Conservation (phyloP, 2,329 filamentous ascomycete species). For the Fusarium annulatum region DNA sequence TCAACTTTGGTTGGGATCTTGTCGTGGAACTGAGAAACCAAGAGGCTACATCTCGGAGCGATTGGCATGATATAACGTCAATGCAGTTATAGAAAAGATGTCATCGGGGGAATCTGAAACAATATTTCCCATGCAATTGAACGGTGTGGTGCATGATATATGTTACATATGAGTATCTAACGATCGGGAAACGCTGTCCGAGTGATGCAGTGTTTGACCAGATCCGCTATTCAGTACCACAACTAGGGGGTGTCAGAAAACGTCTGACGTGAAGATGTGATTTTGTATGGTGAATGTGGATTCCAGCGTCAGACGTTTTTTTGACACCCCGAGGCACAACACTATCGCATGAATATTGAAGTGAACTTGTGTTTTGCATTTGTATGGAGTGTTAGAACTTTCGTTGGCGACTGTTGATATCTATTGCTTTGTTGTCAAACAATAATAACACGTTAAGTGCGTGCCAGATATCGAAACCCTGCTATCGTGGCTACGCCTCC, state of each 20-base stretch:
- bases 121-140: background rate
- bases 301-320: too few relatives aligned
- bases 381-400: background rate
- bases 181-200: background rate
- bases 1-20: conserved; percentile 7
- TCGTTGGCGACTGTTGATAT: background rate
- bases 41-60: background rate
- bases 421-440: background rate
- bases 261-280: too few relatives aligned
- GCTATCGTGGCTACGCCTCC: background rate
- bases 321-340: too few relatives aligned
- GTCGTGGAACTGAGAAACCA: background rate
- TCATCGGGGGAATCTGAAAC: background rate
- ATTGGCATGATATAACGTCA: background rate
- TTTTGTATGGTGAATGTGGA: too few relatives aligned
- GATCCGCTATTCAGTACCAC: background rate
- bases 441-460: background rate
- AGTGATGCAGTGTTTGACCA: background rate
- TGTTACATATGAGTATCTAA: background rate
- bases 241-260: too few relatives aligned
- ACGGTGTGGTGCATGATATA: background rate
- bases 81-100: background rate
- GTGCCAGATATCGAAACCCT: background rate
- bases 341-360: background rate
- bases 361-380: conserved; percentile 4